These are phyloP conservation scores for Pythium dissotocum DNA, from an alignment of 352 stramenopile species.

Conservation along the genomic window DNA sequence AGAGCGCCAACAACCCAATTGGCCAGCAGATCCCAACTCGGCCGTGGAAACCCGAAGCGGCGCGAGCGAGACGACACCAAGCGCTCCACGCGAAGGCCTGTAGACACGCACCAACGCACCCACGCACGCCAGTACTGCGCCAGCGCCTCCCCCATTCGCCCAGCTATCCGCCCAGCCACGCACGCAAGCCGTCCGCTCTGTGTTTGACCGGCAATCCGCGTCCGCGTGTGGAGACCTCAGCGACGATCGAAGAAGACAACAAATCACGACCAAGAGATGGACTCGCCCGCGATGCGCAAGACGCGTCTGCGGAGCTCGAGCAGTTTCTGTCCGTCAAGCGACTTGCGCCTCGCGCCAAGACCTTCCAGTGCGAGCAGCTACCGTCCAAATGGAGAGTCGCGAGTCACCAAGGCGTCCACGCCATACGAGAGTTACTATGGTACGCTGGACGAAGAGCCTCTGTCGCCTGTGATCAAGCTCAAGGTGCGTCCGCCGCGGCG, in stretches of 20 bases:
- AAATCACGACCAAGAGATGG: conserved; percentile 8
- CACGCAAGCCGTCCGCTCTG: not conserved
- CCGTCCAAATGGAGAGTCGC: not conserved
- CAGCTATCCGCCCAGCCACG: not conserved
- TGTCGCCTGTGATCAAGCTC: conserved; percentile 6
- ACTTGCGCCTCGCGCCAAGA: not conserved
- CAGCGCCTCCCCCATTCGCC: not conserved
- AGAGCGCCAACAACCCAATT: not conserved
- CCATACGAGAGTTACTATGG: not conserved
- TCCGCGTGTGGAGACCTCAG: conserved; percentile 2
- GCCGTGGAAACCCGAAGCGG: not conserved
- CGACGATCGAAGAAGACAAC: not conserved
- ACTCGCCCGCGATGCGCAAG: not conserved
- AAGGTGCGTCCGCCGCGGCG: not conserved
- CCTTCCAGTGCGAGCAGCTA: not conserved
- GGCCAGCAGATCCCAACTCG: not conserved
- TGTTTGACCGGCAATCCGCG: not conserved
- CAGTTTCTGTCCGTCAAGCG: conserved; percentile 14
- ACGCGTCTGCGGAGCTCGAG: conserved; percentile 21
- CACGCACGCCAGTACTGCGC: not conserved
- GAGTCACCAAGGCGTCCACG: not conserved
- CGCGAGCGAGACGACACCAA: not conserved
- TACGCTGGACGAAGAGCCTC: not conserved
- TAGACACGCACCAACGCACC: not conserved
- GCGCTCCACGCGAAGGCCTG: not conserved